Conservation (phyloP, 192 early-diverging fungal genomes). For the Coemansia sp. region DNA sequence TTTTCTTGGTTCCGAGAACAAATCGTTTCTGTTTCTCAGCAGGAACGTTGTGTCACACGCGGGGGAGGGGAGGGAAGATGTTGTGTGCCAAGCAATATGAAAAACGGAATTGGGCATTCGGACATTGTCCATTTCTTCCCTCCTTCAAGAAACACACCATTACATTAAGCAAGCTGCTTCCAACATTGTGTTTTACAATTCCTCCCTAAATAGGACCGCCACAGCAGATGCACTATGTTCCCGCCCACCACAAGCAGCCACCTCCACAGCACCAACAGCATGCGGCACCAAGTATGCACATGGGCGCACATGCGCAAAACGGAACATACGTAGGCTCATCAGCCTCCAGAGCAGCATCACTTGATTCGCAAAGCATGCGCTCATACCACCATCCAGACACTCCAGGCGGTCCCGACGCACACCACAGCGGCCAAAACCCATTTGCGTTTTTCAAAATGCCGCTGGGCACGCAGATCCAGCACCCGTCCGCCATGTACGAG, state of each 20-base stretch:
- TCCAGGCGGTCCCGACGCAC: slow-evolving; percentile 43
- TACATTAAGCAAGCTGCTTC: background rate
- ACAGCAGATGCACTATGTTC: background rate
- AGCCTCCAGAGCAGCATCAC: slow-evolving; percentile 7
- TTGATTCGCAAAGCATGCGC: slow-evolving; percentile 18
- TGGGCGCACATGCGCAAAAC: slow-evolving; percentile 8
- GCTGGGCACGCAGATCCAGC: slow-evolving; percentile 40
- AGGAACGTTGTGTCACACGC: no score
- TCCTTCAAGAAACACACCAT: no score
- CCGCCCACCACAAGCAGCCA: background rate
- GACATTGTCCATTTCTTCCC: background rate
- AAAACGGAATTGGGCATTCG: background rate
- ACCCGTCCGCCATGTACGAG: slow-evolving; percentile 37
- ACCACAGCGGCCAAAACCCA: slow-evolving; percentile 28
- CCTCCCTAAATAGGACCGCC: background rate
- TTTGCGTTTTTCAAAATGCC: slow-evolving; percentile 56
- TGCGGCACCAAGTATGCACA: slow-evolving; percentile 8
- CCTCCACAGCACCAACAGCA: slow-evolving; percentile 5
- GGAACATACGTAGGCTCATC: slow-evolving; percentile 18
- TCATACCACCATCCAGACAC: slow-evolving; percentile 56
- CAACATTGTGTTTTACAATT: background rate
- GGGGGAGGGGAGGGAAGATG: no score
- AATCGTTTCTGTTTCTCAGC: no score
- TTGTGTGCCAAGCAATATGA: no score
- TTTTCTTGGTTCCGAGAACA: background rate